Evolutionary conservation across 352 stramenopile species (phyloP), one percentile per base, ranked within the genome.

Genomic region (Peronosclerospora sorghi): DNA sequence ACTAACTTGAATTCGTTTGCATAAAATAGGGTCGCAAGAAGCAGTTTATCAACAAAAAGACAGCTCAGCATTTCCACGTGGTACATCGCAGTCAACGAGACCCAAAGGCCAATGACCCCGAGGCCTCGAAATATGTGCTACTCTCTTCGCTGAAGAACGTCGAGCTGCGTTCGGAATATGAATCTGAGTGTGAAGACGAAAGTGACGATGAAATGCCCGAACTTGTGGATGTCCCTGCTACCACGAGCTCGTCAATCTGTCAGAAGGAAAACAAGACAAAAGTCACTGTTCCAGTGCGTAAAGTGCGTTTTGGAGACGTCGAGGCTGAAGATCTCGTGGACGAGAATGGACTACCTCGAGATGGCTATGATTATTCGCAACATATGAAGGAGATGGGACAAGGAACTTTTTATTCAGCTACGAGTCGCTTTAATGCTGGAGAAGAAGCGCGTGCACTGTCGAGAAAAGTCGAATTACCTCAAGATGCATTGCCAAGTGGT

Each of bases 311-410:
- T 43, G 73, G 73, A 32, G 54, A 59, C 32, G 41, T 86, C 24
- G 62, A 77, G 14, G 75, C 68, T 8, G 67, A 84, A 38, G 80
- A 89, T 40, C 41, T 87, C 24, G 73, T 95, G 37, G 82, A 96
- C 41, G 81, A 84, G 46, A 68, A 95, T 34, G 88, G 88, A 12
- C 70, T 96, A 47, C 65, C 78, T 19, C 79, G 94, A 49, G 88
- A 97, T 58, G 86, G 86, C 42, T 97, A 97, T 63, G 80, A 97
- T 54, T 97, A 97, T 63, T 58, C 74, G 49, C 68, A 95, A 58
- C 88, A 97, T 64, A 65, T 96, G 59, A 92, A 88, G 41, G 86
- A 91, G 54, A 95, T 95, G 62, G 85, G 84, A 29, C 65, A 86
- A 18, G 73, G 81, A 44, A 74, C 70, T 18, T 94, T 93, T 44